Base-by-base conservation (phyloP, 2,329 filamentous ascomycete species). In the Colletotrichum sp. region DNA sequence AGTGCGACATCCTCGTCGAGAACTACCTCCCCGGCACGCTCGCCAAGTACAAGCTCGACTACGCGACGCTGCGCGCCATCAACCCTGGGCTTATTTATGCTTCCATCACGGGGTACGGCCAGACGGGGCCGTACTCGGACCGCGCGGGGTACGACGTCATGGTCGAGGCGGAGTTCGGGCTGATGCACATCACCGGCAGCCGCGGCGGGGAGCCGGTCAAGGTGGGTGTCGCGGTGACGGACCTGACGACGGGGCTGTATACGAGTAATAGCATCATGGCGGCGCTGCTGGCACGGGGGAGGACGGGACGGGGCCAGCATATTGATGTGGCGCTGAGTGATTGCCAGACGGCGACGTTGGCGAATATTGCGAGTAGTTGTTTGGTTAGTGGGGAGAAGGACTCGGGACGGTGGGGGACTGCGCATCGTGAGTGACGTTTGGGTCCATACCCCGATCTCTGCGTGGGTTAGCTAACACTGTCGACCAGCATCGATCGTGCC, bases 121-220 rank as follows among this genome's bases (percentile, higher is more conserved):
- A 99, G 83, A 98, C 95, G 2, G 97, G 97, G 0, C 97, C 97
- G 0, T 98, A 98, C 85, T 92, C 93, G 8, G 91, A 93, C 78
- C 91, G 97, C 16, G 96, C 97, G 5, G 97, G 97, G 6, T 99
- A 99, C 88, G 97, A 99, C 85, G 97, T 99, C 79, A 99, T 99
- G 96, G 96, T 99, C 13, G 97, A 99, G 87, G 97, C 97, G 76
- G 97, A 99, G 84, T 96, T 99, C 86, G 97, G 97, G 1, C 87
- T 99, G 72, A 99, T 99, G 97, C 97, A 99, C 86, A 99, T 99
- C 80, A 99, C 97, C 0, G 97, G 97, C 36, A 91, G 91, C 77
- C 91, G 96, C 72, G 94, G 98, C 80, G 96, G 96, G 0, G 94
- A 96, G 3, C 97, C 97, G 0, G 97, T 98, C 52, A 99, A 99